Conservation (phyloP, 331 rosid genomes). For the Arachis monticola region DNA sequence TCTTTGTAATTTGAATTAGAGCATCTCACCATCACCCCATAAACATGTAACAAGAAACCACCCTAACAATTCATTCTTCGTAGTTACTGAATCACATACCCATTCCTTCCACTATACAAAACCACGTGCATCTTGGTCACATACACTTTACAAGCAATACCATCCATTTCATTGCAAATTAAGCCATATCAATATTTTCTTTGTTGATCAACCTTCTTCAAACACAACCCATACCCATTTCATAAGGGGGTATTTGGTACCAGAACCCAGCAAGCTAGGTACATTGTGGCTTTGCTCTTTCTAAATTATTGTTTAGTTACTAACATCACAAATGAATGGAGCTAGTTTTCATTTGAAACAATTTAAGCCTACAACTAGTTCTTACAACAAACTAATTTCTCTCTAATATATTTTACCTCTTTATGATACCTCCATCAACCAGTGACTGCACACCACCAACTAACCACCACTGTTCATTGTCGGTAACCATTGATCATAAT, state of each 20-base stretch:
- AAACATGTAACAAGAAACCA: neutral
- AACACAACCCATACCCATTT: slow-evolving; percentile 9
- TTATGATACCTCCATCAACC: too few relatives aligned
- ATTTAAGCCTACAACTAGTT: too few relatives aligned
- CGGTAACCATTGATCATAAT: too few relatives aligned
- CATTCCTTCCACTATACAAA: neutral
- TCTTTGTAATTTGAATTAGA: slow-evolving; percentile 1
- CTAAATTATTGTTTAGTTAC: too few relatives aligned
- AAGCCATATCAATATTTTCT: neutral
- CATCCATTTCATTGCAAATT: slow-evolving; percentile 5
- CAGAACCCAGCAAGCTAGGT: too few relatives aligned
- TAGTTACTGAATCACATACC: neutral
- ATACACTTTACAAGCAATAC: slow-evolving; percentile 1
- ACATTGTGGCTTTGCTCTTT: too few relatives aligned
- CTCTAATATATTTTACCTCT: too few relatives aligned
- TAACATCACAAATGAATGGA: too few relatives aligned
- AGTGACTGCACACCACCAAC: too few relatives aligned
- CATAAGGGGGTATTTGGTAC: neutral
- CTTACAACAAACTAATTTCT: too few relatives aligned
- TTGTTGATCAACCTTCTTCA: neutral
- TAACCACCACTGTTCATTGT: too few relatives aligned
- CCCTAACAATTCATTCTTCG: neutral
- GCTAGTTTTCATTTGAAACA: too few relatives aligned
- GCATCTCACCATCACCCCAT: neutral
- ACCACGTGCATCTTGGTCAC: neutral